These are phyloP conservation scores for Aspergillus ustus DNA, from an alignment of 2,329 filamentous ascomycete species.

Conservation along the genomic window DNA sequence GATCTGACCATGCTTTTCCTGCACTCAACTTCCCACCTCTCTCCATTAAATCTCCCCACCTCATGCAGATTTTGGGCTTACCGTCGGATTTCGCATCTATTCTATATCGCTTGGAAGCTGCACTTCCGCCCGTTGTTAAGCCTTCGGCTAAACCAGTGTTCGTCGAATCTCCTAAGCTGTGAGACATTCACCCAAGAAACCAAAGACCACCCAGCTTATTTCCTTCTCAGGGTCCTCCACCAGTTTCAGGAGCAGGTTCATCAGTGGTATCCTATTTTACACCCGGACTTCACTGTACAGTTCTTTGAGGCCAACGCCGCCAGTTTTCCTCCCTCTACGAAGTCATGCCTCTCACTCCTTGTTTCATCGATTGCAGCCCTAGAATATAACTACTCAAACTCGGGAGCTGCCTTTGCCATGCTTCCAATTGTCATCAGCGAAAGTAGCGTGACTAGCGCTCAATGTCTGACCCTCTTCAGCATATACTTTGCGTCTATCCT, in stretches of 20 bases:
- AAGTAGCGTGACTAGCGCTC: background rate
- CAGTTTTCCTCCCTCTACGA: background rate
- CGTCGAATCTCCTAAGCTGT: background rate
- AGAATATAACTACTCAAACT: background rate
- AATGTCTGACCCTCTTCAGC: slow-evolving; percentile 10
- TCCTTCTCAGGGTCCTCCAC: background rate
- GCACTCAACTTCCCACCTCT: background rate
- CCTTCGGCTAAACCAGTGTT: background rate
- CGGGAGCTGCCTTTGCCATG: background rate
- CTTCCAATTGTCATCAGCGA: background rate
- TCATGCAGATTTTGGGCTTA: slow-evolving; percentile 4
- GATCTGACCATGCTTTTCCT: too few relatives aligned
- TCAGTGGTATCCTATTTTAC: slow-evolving; percentile 7
- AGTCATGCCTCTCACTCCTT: slow-evolving; percentile 1
- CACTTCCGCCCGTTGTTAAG: background rate
- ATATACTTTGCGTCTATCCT: background rate
- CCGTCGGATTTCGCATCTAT: background rate
- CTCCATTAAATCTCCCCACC: background rate
- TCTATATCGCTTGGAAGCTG: background rate
- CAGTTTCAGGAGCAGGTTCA: background rate
- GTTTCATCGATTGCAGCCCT: background rate
- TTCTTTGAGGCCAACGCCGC: slow-evolving; percentile 1
- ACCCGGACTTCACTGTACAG: background rate
- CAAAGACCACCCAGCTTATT: background rate
- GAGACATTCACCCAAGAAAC: too few relatives aligned